phyloP scores from a whole-genome alignment of 495 filamentous ascomycete genomes.

The Darksidea phi region DNA sequence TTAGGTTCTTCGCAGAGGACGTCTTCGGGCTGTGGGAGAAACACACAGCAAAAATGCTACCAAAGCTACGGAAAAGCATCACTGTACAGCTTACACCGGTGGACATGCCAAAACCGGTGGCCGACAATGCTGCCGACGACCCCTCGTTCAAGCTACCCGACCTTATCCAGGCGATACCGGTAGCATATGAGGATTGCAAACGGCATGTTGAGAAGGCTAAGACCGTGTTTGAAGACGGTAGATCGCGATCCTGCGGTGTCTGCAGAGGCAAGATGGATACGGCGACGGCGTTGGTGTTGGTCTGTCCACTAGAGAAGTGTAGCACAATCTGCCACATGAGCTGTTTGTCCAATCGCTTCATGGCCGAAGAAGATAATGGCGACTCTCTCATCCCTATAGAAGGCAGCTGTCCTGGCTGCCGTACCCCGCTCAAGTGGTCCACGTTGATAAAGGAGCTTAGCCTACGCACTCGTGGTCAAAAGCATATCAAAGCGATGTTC shows the following conservation, averaged over 20 bases:
- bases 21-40: constrained; percentile 65
- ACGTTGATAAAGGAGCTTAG: constrained; percentile 79
- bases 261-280: constrained; percentile 56
- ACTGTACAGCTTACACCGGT: constrained; percentile 48
- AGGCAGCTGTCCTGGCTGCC: constrained; percentile 74
- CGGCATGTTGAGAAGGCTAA: constrained; percentile 69
- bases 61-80: constrained; percentile 52
- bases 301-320: constrained; percentile 69
- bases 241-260: constrained; percentile 59
- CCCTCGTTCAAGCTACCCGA: not conserved
- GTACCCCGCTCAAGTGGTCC: constrained; percentile 63
- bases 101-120: constrained; percentile 47
- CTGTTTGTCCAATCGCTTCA: constrained; percentile 70
- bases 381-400: constrained; percentile 62
- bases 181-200: constrained; percentile 65
- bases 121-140: constrained; percentile 20
- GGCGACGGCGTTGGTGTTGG: constrained; percentile 55
- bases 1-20: constrained; percentile 77
- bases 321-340: constrained; percentile 67
- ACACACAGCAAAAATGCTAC: constrained; percentile 54
- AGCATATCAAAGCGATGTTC: constrained; percentile 63
- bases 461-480: constrained; percentile 64
- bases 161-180: constrained; percentile 49
- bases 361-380: constrained; percentile 47
- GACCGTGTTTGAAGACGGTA: constrained; percentile 60